phyloP scores from a whole-genome alignment of 2,329 filamentous ascomycete genomes.

The Didymella sp. region DNA sequence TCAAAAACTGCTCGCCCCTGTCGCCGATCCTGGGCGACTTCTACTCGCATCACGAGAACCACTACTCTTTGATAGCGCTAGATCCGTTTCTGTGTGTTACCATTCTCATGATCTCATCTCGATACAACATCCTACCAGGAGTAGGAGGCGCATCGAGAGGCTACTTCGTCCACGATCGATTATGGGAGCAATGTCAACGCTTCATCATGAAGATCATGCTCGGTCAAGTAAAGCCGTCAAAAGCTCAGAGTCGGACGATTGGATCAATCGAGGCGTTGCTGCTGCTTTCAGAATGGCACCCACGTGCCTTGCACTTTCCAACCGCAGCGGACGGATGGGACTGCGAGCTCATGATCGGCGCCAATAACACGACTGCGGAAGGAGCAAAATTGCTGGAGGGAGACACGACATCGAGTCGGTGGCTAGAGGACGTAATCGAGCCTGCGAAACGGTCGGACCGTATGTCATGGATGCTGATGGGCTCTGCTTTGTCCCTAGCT shows the following conservation, averaged over 20 bases:
- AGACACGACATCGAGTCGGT: slow-evolving; percentile 51
- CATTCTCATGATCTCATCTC: slow-evolving; percentile 63
- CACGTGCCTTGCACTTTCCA: slow-evolving; percentile 61
- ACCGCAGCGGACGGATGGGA: slow-evolving; percentile 64
- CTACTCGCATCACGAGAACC: slow-evolving; percentile 58
- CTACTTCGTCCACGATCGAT: slow-evolving; percentile 61
- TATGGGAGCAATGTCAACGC: slow-evolving; percentile 63
- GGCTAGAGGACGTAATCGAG: slow-evolving; percentile 62
- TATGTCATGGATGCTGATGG: slow-evolving; percentile 68
- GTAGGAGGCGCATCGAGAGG: slow-evolving; percentile 55
- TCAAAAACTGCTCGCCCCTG: slow-evolving; percentile 59
- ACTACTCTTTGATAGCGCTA: slow-evolving; percentile 57
- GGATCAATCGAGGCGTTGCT: slow-evolving; percentile 63
- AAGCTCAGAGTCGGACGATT: slow-evolving; percentile 58
- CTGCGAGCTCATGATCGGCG: slow-evolving; percentile 57
- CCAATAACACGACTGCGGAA: slow-evolving; percentile 50
- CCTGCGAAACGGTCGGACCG: slow-evolving; percentile 62
- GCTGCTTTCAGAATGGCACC: slow-evolving; percentile 65
- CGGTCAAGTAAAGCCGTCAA: slow-evolving; percentile 61
- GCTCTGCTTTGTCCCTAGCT: slow-evolving; percentile 60
- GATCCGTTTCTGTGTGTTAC: slow-evolving; percentile 62
- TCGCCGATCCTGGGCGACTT: slow-evolving; percentile 60
- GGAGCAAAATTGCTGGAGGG: slow-evolving; percentile 45
- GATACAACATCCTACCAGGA: slow-evolving; percentile 54
- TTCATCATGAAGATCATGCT: slow-evolving; percentile 62